phyloP scores from a whole-genome alignment of 1,284 basidiomycete species.

The Coniferiporia weirii region DNA sequence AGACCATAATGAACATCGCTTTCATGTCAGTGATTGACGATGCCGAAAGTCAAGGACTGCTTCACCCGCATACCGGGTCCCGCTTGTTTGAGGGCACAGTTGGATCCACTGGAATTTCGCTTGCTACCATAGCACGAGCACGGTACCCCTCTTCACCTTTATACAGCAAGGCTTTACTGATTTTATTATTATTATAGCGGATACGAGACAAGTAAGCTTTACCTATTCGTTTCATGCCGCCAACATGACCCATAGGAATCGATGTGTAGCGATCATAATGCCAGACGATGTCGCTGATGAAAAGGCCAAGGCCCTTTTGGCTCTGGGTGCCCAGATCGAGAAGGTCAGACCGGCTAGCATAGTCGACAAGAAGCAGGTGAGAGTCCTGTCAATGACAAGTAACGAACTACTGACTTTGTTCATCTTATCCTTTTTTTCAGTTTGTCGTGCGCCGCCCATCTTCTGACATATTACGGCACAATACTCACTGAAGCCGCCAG shows the following conservation, averaged over 20 bases:
- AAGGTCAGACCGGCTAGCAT: constrained; percentile 85
- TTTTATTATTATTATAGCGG: constrained; percentile 41
- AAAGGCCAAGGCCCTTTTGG: constrained; percentile 79
- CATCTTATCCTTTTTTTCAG: constrained; percentile 2
- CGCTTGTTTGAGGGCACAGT: constrained; percentile 98
- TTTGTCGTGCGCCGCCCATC: constrained; percentile 2
- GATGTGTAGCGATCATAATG: constrained; percentile 74
- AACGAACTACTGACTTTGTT: not conserved
- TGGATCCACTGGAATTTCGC: constrained; percentile 94
- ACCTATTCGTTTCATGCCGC: not conserved
- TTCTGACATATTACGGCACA: not conserved
- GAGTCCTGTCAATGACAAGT: constrained; percentile 37
- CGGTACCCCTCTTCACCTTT: constrained; percentile 43
- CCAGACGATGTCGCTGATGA: constrained; percentile 92
- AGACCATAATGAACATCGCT: not conserved
- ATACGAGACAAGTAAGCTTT: constrained; percentile 64
- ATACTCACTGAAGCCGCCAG: constrained; percentile 33
- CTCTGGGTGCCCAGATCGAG: constrained; percentile 85
- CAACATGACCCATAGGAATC: not conserved
- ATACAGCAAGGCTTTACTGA: not conserved
- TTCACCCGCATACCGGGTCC: constrained; percentile 85
- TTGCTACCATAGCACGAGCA: constrained; percentile 88
- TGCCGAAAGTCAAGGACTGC: constrained; percentile 79
- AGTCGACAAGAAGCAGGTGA: constrained; percentile 89
- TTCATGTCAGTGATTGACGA: constrained; percentile 76